Evolutionary conservation across 768 basidiomycete genomes (phyloP).

Genomic region (Pulveroboletus sp.): DNA sequence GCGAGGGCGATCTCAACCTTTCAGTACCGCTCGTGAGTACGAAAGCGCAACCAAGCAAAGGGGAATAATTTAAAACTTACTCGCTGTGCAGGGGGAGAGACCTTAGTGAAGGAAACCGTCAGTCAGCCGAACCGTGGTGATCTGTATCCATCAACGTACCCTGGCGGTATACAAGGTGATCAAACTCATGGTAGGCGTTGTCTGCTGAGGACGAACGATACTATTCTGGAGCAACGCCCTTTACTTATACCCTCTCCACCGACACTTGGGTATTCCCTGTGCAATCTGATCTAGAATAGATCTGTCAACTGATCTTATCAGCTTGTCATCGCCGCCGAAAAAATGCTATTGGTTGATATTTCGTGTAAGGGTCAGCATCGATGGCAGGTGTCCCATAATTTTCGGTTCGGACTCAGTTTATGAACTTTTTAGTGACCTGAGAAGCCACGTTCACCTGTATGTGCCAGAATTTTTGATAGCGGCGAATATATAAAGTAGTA

Average conservation of each 20-base stretch:
- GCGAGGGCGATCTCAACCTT: slow-evolving; percentile 62
- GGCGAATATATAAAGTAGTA: too few species aligned
- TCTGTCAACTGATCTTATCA: too few species aligned
- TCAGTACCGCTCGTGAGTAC: neutral
- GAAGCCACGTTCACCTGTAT: too few species aligned
- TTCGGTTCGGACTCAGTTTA: too few species aligned
- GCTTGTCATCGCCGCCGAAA: too few species aligned
- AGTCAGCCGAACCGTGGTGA: neutral
- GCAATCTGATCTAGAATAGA: neutral
- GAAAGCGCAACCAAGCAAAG: neutral
- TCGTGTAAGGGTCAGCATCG: too few species aligned
- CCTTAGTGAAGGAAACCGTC: slow-evolving; percentile 26
- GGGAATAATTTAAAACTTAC: slow-evolving; percentile 31
- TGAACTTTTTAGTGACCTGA: too few species aligned
- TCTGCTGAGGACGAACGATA: too few species aligned
- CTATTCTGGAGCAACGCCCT: neutral
- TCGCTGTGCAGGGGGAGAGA: slow-evolving; percentile 60
- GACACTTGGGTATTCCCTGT: neutral
- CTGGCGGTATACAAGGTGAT: slow-evolving; percentile 49
- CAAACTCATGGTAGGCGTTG: slow-evolving; percentile 12
- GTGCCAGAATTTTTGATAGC: too few species aligned
- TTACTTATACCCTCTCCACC: slow-evolving; percentile 3
- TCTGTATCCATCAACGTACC: slow-evolving; percentile 23
- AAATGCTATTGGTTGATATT: too few species aligned
- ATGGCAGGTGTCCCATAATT: too few species aligned